Evolutionary conservation across 805 yeast species (phyloP), one percentile per base, ranked within the genome.

Genomic region (Metschnikowia borealis): DNA sequence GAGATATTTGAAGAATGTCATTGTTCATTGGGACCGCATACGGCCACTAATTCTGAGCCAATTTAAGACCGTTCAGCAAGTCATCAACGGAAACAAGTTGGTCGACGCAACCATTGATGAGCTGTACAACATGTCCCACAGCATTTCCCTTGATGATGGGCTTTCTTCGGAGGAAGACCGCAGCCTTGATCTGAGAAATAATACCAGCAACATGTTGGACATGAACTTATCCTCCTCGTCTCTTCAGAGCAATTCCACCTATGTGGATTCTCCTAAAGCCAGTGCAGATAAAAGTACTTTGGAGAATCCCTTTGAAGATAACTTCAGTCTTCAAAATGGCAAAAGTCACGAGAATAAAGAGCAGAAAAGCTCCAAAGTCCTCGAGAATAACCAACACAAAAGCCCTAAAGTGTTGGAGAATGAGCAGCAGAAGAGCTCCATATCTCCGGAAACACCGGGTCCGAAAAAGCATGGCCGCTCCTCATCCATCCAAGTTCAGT

Each of bases 1-100:
- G 21, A 68, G 87, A 44, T 81, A 78, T 50, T 65, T 83, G 18
- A 77, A 74, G 48, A 82, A 79, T 52, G 55, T 84, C 6, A 58
- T 85, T 37, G 79, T 73, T 33, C 62, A 72, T 56, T 85, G 86
- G 83, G 63, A 59, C 2, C 54, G 56, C 4, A 63, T 79, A 11
- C 54, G 47, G 36, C 55, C 43, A 11, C 21, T 62, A 46, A 49
- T 52, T 23, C 31, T 38, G 32, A 31, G 31, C 41, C 33, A 50
- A 18, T 61, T 50, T 51, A 44, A 49, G 13, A 48, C 60, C 2
- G 56, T 62, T 10, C 56, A 55, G 18, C 54, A 54, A 15, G 44
- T 57, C 11, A 50, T 60, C 6, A 48, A 53, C 15, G 65, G 59
- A 10, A 51, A 53, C 38, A 50, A 54, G 6, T 34, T 55, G 18